A percentile compares a stretch with the other conserved stretches of the same genome.
Conservation (phyloP, 257 asterid genomes). For the Salvia hispanica region DNA sequence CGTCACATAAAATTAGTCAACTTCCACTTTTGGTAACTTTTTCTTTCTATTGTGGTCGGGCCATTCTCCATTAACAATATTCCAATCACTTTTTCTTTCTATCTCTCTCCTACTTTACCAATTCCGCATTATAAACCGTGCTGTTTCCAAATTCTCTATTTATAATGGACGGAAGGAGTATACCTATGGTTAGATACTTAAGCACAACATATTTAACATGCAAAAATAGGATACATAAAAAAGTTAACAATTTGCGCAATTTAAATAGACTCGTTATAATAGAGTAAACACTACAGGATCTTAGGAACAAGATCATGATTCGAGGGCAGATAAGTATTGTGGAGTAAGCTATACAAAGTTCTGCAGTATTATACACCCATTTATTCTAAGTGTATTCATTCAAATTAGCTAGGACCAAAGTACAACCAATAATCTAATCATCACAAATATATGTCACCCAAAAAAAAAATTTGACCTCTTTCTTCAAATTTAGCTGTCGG, state of each 20-base stretch:
- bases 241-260: background rate
- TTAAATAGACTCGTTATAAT: background rate
- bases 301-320: background rate
- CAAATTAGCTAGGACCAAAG: background rate
- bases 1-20: too few species aligned
- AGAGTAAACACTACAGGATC: background rate
- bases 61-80: too few species aligned
- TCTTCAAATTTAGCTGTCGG: constrained; percentile 47
- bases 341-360: background rate
- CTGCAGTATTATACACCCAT: background rate
- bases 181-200: background rate
- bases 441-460: background rate
- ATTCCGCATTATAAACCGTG: too few species aligned
- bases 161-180: too few species aligned
- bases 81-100: too few species aligned
- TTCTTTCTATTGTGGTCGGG: too few species aligned
- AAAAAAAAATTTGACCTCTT: constrained; percentile 54
- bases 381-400: background rate
- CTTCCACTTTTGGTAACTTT: too few species aligned
- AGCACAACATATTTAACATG: background rate
- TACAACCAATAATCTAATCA: background rate
- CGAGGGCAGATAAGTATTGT: background rate
- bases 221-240: background rate
- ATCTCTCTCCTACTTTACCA: too few species aligned
- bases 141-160: too few species aligned